Evolutionary conservation across 768 basidiomycete genomes (phyloP), one percentile per base, ranked within the genome.

Genomic region (Amanita phalloides): DNA sequence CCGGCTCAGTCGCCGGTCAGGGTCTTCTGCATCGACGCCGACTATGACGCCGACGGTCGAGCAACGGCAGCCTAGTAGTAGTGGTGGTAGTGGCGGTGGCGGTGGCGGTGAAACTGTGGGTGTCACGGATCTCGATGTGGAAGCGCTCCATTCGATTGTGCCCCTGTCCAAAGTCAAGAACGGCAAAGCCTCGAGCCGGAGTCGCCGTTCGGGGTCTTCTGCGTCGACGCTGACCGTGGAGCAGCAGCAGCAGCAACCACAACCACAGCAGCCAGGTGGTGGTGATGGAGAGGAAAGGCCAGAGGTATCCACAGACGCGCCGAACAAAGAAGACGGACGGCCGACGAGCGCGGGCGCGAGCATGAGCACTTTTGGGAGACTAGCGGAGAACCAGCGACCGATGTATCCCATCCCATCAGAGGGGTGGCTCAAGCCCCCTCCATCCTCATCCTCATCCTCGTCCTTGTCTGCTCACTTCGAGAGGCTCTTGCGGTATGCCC

Each of bases 351-450:
- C 26, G 26, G 6, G 26, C 26, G 7, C 26, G 26, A 28, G 33
- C 33, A 13, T 13, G 33, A 33, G 33, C 13, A 9, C 4, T 33
- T 13, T 39, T 17, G 33, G n/a, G 21, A 33, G 20, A 17, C 36
- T 48, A 7, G 47, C 47, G 1, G 47, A 48, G 47, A 48, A 48
- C 47, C 47, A 48, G 9, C 33, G 47, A 3, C 47, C 47, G 23
- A 48, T 48, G 47, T 48, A 37, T 13, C 35, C 47, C 20, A 48
- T 48, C 7, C 47, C 47, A 1, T 36, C 47, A 11, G 47, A 48
- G 35, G 47, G 47, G 21, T 48, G 47, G 47, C 13, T 48, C 21
- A 48, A 26, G 21, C 33, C 37, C 13, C 23, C 47, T 30, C 28
- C 28, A 4, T 30, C 28, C 2, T 21, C 37, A n/a, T 17, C 47